Conservation (phyloP, 805 yeast species). For the Yarrowia deformans region DNA sequence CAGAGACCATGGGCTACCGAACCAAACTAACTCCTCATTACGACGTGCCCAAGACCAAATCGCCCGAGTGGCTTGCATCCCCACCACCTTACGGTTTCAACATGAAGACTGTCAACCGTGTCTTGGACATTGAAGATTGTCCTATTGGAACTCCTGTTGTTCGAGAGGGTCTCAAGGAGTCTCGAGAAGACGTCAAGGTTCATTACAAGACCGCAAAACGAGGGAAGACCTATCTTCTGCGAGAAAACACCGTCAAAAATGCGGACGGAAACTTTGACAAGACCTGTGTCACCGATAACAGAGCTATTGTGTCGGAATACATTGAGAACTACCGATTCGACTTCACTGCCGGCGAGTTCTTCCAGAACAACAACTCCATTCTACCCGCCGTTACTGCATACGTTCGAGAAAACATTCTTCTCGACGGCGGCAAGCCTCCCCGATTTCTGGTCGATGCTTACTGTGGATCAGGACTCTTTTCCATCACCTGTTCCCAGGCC, state of each 20-base stretch:
- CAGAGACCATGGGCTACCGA: slow-evolving; percentile 76
- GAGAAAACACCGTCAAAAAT: slow-evolving; percentile 71
- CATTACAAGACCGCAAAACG: slow-evolving; percentile 63
- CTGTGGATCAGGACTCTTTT: slow-evolving; percentile 95
- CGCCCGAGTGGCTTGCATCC: slow-evolving; percentile 48
- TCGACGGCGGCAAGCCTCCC: slow-evolving; percentile 53
- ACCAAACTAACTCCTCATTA: slow-evolving; percentile 97
- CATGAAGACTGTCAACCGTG: slow-evolving; percentile 69
- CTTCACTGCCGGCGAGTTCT: slow-evolving; percentile 94
- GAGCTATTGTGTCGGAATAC: slow-evolving; percentile 80
- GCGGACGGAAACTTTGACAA: slow-evolving; percentile 49
- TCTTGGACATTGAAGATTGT: slow-evolving; percentile 94
- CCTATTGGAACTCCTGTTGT: slow-evolving; percentile 83
- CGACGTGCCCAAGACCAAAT: slow-evolving; percentile 66
- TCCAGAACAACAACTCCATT: slow-evolving; percentile 94
- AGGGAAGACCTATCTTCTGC: slow-evolving; percentile 84
- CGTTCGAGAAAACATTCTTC: slow-evolving; percentile 72
- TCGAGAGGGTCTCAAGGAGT: slow-evolving; percentile 74
- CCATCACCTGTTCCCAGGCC: slow-evolving; percentile 80
- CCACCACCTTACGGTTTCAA: slow-evolving; percentile 90
- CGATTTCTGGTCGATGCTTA: slow-evolving; percentile 89
- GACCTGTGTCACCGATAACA: slow-evolving; percentile 78
- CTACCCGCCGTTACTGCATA: slow-evolving; percentile 82
- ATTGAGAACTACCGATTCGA: slow-evolving; percentile 72
- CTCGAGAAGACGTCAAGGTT: slow-evolving; percentile 63